These are phyloP conservation scores for Penicillium griseofulvum DNA, from an alignment of 2,329 filamentous ascomycete species.

Conservation along the genomic window DNA sequence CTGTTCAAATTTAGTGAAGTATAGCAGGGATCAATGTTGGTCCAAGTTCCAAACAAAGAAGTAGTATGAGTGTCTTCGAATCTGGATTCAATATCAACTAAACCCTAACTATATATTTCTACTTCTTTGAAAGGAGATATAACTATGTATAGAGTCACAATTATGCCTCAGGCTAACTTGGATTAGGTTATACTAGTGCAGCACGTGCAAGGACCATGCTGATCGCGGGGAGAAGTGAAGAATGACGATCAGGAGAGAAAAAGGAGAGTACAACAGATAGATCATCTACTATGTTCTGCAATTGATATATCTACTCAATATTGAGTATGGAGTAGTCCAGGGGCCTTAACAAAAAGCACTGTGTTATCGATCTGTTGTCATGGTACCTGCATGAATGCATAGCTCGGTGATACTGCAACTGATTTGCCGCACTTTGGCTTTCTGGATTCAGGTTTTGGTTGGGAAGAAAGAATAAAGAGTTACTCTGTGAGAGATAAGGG, in stretches of 20 bases:
- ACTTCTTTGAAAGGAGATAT: neutral
- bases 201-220: slow-evolving; percentile 21
- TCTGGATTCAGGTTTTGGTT: neutral
- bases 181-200: slow-evolving; percentile 20
- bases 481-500: neutral
- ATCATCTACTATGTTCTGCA: neutral
- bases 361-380: slow-evolving; percentile 1
- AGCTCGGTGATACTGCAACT: slow-evolving; percentile 4
- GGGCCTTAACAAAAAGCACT: neutral
- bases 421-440: neutral
- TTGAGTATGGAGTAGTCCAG: neutral
- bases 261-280: slow-evolving; percentile 8
- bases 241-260: slow-evolving; percentile 22
- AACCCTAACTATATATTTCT: neutral
- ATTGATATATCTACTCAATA: neutral
- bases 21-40: neutral
- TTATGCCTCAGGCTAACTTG: neutral
- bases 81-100: neutral
- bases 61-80: neutral
- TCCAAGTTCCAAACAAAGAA: neutral
- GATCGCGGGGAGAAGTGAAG: slow-evolving; percentile 24
- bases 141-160: neutral
- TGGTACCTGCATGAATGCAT: slow-evolving; percentile 13
- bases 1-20: neutral
- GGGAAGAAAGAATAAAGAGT: neutral